Conservation (phyloP, 2,329 filamentous ascomycete species). For the Diplodia intermedia region DNA sequence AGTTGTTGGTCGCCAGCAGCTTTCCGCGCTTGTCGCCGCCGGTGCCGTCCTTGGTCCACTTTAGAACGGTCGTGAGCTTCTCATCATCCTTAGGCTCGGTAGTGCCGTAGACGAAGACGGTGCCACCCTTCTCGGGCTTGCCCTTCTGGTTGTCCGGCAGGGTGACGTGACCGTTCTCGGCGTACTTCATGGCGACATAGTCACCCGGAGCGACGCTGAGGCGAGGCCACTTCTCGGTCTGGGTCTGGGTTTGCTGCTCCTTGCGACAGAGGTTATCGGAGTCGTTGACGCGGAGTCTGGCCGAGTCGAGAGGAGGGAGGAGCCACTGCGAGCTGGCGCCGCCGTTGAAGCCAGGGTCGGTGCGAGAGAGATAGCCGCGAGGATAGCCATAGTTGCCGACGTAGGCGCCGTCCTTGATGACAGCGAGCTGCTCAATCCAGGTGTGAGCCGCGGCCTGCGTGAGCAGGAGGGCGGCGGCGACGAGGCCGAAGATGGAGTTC, state of each 20-base stretch:
- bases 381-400: slow-evolving; percentile 74
- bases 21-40: slow-evolving; percentile 80
- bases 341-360: slow-evolving; percentile 63
- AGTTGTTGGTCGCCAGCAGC: slow-evolving; percentile 79
- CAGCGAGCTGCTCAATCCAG: slow-evolving; percentile 80
- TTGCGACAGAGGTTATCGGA: slow-evolving; percentile 69
- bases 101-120: slow-evolving; percentile 59
- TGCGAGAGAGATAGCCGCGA: slow-evolving; percentile 71
- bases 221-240: slow-evolving; percentile 66
- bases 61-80: slow-evolving; percentile 69
- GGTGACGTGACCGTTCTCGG: slow-evolving; percentile 60
- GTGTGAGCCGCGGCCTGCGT: slow-evolving; percentile 61
- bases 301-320: slow-evolving; percentile 61
- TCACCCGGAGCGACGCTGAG: slow-evolving; percentile 62
- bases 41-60: slow-evolving; percentile 81
- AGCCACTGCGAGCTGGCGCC: slow-evolving; percentile 68
- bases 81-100: slow-evolving; percentile 60
- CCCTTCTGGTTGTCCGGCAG: slow-evolving; percentile 48
- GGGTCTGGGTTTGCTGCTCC: slow-evolving; percentile 63
- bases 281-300: slow-evolving; percentile 54
- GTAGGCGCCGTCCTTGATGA: slow-evolving; percentile 78
- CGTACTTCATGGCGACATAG: slow-evolving; percentile 58
- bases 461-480: slow-evolving; percentile 38
- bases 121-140: slow-evolving; percentile 54
- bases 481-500: background rate